phyloP scores from a whole-genome alignment of 106 monocot species.

The Apostasia shenzhenica region DNA sequence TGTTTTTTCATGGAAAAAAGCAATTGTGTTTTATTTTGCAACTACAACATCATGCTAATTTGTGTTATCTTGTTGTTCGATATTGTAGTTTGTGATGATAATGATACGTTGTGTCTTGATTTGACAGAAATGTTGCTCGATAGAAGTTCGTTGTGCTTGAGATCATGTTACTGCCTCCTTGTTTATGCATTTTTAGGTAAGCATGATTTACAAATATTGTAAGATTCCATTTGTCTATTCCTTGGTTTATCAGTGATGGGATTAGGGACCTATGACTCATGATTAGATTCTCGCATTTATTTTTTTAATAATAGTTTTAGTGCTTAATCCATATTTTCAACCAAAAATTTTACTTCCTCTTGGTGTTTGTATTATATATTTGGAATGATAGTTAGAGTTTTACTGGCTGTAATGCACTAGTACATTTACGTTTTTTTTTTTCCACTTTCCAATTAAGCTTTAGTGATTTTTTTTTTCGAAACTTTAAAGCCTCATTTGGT shows the following conservation, averaged over 20 bases:
- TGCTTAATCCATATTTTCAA: not conserved
- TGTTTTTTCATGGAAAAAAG: too few relatives aligned
- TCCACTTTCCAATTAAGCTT: not conserved
- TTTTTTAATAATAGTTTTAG: not conserved
- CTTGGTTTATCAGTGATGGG: not conserved
- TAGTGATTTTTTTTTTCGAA: not conserved
- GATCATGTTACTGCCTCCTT: not conserved
- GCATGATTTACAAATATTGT: not conserved
- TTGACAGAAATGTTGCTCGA: constrained; percentile 21
- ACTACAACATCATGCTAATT: too few relatives aligned
- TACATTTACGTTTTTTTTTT: not conserved
- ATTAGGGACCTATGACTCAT: not conserved
- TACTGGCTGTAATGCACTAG: not conserved
- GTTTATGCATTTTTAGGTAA: constrained; percentile 15
- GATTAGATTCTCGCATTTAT: too few relatives aligned
- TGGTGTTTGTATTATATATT: not conserved
- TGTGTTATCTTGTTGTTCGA: too few relatives aligned
- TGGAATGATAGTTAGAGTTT: too few relatives aligned
- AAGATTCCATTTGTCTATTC: not conserved
- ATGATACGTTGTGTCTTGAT: not conserved
- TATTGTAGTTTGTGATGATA: too few relatives aligned
- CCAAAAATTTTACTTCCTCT: not conserved
- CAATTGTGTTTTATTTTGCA: too few relatives aligned
- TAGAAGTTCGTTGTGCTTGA: not conserved
- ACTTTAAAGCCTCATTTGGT: too few relatives aligned